phyloP scores from a whole-genome alignment of 305 asterid genomes.

The Fraxinus nigra region DNA sequence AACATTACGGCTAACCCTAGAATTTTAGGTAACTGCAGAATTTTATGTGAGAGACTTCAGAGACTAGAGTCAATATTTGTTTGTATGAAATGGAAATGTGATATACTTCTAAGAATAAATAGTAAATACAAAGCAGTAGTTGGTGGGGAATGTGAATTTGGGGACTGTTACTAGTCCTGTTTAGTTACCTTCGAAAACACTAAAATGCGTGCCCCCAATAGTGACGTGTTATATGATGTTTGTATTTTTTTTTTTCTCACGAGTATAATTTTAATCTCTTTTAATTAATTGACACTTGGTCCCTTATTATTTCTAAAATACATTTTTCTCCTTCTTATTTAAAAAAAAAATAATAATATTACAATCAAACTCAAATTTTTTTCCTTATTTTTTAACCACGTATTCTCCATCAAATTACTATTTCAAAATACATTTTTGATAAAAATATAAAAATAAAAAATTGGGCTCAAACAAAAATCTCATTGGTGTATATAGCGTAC shows the following conservation, averaged over 20 bases:
- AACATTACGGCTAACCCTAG: slow-evolving; percentile 29
- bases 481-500: not conserved
- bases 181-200: slow-evolving; percentile 18
- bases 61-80: slow-evolving; percentile 19
- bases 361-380: too few relatives aligned
- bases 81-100: not conserved
- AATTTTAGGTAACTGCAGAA: slow-evolving; percentile 16
- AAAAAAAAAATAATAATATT: too few relatives aligned
- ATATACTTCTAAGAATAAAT: not conserved
- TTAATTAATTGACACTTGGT: too few relatives aligned
- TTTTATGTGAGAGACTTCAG: slow-evolving; percentile 5
- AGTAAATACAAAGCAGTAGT: not conserved
- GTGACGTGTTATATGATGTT: slow-evolving; percentile 14
- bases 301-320: too few relatives aligned
- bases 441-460: too few relatives aligned
- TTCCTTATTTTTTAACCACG: too few relatives aligned
- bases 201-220: slow-evolving; percentile 20
- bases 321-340: too few relatives aligned
- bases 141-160: slow-evolving; percentile 1
- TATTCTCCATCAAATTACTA: too few relatives aligned
- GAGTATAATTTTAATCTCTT: not conserved
- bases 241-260: not conserved
- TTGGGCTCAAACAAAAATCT: not conserved
- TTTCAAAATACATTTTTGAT: too few relatives aligned
- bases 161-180: slow-evolving; percentile 9